Base-by-base conservation (phyloP, 208 protist genomes). In the Crithidia brevicula region DNA sequence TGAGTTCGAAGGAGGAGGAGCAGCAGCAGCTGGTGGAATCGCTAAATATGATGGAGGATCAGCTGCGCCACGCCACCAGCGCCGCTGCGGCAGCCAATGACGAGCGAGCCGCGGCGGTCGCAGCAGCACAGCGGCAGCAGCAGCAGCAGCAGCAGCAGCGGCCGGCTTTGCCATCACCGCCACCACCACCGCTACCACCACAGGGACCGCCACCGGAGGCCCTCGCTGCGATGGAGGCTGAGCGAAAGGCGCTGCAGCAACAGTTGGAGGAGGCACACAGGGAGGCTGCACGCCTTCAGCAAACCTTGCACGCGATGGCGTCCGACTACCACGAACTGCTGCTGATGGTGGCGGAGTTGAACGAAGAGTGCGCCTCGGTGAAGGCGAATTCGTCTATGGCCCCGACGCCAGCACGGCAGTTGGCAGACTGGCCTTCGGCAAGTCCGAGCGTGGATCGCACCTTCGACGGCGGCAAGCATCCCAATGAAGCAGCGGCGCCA, bases 21-120 rank as follows among this genome's bases (percentile, higher is more conserved):
- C 88, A 83, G 22, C 68, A 78, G 63, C 64, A 83, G 38, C 65
- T 93, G 10, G 81, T 79, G 33, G 61, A 85, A 31, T 84, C 84
- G 18, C 62, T 93, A 20, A 90, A 86, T 58, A 82, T 85, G 76
- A 78, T 93, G 67, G 85, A 89, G 50, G 63, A 69, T 38, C 88
- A 93, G 70, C 74, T 93, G 15, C 69, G 71, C 40, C 54, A 65
- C 67, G 43, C 63, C 23, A 47, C 74, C 4, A 23, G 38, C 20
- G 63, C 61, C 13, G 46, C 72, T 34, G 57, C 64, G 4, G 45
- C 65, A 6, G 52, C 52, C 2, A 67, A 68, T 23, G 53, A 61
- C 1, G 45, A 65, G 33, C 59, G 59, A 3, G 27, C 59, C 23
- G 6, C 59, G 1, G 59, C 59, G 8, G 31, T 50, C 46, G 67